Conservation (phyloP, 2,329 filamentous ascomycete genomes). For the Trichoderma sp. region DNA sequence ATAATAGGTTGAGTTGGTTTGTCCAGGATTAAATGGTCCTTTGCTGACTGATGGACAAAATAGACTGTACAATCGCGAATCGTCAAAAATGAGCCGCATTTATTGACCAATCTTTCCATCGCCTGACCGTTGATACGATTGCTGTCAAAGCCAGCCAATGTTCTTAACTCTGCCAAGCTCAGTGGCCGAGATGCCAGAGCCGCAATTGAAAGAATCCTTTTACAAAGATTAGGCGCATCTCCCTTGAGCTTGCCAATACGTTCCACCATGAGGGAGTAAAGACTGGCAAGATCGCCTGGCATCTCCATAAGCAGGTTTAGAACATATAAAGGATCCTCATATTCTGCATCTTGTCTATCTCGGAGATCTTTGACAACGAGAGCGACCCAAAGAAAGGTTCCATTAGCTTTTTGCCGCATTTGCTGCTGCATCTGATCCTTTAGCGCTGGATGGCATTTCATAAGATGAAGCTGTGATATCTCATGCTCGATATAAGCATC, state of each 20-base stretch:
- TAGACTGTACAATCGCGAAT: constrained; percentile 39
- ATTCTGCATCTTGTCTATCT: background rate
- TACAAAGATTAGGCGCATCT: background rate
- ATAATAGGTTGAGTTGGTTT: constrained; percentile 29
- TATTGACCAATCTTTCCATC: background rate
- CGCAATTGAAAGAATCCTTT: background rate
- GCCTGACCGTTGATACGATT: too few species aligned
- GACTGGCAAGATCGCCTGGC: background rate
- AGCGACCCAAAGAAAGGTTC: constrained; percentile 40
- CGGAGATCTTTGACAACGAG: constrained; percentile 30
- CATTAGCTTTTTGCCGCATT: constrained; percentile 40
- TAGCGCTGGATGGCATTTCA: constrained; percentile 17
- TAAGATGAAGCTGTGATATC: background rate
- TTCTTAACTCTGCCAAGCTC: background rate
- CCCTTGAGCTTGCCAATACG: background rate
- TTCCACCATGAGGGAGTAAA: background rate
- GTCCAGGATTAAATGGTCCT: constrained; percentile 45
- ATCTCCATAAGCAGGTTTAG: background rate
- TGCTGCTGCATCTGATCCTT: constrained; percentile 27
- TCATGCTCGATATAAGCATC: constrained; percentile 16
- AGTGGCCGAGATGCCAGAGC: background rate
- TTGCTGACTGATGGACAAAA: constrained; percentile 50
- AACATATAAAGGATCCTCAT: background rate
- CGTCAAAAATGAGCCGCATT: constrained; percentile 48
- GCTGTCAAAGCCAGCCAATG: background rate